Conservation (phyloP, 768 basidiomycete species). For the Amanita thiersii region DNA sequence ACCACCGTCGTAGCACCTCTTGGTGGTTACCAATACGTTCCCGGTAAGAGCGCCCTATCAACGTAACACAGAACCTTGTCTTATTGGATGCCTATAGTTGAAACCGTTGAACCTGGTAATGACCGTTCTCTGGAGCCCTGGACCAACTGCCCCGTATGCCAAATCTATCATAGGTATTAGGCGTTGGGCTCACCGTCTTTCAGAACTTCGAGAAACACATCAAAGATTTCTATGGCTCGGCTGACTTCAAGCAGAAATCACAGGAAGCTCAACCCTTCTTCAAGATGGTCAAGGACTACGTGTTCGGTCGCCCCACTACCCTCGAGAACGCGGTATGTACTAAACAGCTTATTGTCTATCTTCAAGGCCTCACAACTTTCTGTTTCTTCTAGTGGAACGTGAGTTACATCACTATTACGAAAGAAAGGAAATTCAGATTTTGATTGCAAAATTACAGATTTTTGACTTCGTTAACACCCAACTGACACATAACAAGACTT, state of each 20-base stretch:
- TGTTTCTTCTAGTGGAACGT: constrained; percentile 61
- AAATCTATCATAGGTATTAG: neutral
- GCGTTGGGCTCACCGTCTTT: neutral
- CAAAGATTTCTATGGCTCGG: constrained; percentile 49
- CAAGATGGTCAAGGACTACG: constrained; percentile 55
- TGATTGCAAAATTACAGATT: constrained; percentile 33
- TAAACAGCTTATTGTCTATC: neutral
- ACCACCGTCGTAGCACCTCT: constrained; percentile 65
- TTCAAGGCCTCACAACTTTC: constrained; percentile 11
- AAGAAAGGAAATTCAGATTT: constrained; percentile 7
- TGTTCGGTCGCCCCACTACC: constrained; percentile 58
- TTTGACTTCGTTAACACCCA: constrained; percentile 74
- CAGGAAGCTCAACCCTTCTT: constrained; percentile 61
- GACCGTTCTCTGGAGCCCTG: constrained; percentile 81
- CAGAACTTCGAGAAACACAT: constrained; percentile 64
- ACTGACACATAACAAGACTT: constrained; percentile 76
- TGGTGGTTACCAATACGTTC: constrained; percentile 81
- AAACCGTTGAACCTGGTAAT: constrained; percentile 81
- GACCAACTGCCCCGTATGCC: constrained; percentile 48
- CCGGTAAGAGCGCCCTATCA: constrained; percentile 32
- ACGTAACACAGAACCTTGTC: constrained; percentile 6
- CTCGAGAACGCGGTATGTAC: constrained; percentile 61
- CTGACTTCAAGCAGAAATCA: constrained; percentile 54
- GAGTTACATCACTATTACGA: constrained; percentile 18
- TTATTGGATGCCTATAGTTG: constrained; percentile 32